Evolutionary conservation across 257 asterid genomes (phyloP), one percentile per base, ranked within the genome.

Genomic region (Thymus quinquecostatus): DNA sequence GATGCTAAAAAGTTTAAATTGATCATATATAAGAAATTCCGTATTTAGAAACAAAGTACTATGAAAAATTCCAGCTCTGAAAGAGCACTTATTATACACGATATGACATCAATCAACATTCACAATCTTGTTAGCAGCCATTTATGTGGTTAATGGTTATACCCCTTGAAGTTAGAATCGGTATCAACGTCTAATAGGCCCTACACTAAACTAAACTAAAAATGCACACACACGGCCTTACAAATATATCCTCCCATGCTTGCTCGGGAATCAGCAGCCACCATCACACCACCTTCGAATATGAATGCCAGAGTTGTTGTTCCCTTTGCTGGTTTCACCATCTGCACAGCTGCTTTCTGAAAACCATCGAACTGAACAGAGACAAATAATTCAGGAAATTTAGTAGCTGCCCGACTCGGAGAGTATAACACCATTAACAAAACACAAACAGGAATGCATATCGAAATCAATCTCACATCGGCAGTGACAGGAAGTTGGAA

Each of bases 301-400:
- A 91, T 94, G 78, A 94, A 94, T 5, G 96, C 97, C 59, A 90
- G 71, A 27, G 96, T 92, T 13, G 97, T 61, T 1, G 67, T 94
- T 57, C 99, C 97, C 92, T 83, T 94, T 3, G 95, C 97, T 5
- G 97, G 99, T 81, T 94, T 91, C 82, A 94, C 97, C 67, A 94
- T 94, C 79, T 91, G 96, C 14, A 89, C 67, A 3, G 67, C 51
- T 40, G 67, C 67, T 75, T 89, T 94, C 85, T 91, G 97, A 72
- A 94, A 94, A 50, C 92, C 95, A 81, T 94, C 97, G 68, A 89
- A 94, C 67, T 61, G 21, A 61, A 40, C 10, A 9, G 2, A 61
- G 10, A 61, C 49, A 36, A 38, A 40, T 10, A 61, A 40, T 36
- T 0, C 29, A 60, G 6, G 49, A 21, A 61, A n/a, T 14, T 36